Conservation (phyloP, 352 stramenopile genomes). For the Phytophthora sp. region DNA sequence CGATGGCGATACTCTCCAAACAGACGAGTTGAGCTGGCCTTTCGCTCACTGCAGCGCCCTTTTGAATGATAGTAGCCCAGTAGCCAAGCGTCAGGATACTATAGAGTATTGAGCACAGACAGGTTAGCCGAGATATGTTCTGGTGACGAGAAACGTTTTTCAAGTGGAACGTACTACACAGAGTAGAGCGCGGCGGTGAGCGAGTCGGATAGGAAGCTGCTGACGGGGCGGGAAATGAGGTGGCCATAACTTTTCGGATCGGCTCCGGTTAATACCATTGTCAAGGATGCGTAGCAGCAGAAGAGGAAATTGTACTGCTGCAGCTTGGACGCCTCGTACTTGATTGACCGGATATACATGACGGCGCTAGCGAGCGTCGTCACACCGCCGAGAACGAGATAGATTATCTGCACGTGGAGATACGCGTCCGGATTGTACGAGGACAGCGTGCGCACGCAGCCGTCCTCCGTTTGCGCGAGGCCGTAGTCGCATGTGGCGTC, state of each 20-base stretch:
- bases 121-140: conserved; percentile 8
- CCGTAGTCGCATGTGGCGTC: conserved; percentile 41
- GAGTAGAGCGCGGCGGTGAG: conserved; percentile 52
- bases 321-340: conserved; percentile 37
- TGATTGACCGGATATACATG: conserved; percentile 41
- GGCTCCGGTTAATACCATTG: conserved; percentile 39
- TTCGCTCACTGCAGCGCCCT: conserved; percentile 28
- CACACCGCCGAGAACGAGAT: conserved; percentile 35
- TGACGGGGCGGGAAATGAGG: conserved; percentile 43
- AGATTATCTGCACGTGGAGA: conserved; percentile 40
- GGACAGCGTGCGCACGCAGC: conserved; percentile 36
- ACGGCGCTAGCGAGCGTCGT: conserved; percentile 28
- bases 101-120: too few relatives aligned
- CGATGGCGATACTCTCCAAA: conserved; percentile 39
- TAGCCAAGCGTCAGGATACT: conserved; percentile 48
- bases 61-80: conserved; percentile 49
- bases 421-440: conserved; percentile 40
- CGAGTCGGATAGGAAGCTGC: conserved; percentile 45
- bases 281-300: conserved; percentile 44
- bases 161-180: conserved; percentile 43
- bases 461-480: conserved; percentile 33
- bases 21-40: conserved; percentile 30
- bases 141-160: neutral
- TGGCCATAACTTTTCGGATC: conserved; percentile 50
- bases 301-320: conserved; percentile 50